Percentiles rank a stretch among this genome's conserved stretches.
phyloP scores from a whole-genome alignment of 257 asterid genomes.

The Solanum peruvianum region DNA sequence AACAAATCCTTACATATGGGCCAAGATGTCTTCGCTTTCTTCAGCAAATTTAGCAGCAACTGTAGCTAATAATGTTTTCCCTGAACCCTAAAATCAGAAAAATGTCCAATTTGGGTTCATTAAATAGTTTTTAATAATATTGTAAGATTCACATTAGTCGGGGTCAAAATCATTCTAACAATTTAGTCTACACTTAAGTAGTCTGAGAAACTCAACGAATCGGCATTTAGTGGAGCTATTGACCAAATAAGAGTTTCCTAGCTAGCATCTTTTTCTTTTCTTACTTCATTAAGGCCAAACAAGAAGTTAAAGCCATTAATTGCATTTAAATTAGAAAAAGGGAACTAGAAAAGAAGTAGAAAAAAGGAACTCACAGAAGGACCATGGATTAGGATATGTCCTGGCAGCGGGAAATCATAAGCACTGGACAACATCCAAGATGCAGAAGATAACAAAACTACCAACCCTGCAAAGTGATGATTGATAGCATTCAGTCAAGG shows the following conservation, averaged over 20 bases:
- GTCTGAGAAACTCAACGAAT: background rate
- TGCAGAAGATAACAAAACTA: conserved; percentile 46
- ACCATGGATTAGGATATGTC: conserved; percentile 82
- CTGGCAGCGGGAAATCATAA: conserved; percentile 73
- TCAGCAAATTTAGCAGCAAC: conserved; percentile 65
- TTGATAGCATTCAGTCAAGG: background rate
- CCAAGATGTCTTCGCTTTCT: conserved; percentile 61
- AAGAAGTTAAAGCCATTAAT: background rate
- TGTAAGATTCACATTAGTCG: background rate
- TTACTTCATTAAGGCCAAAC: background rate
- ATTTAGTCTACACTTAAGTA: background rate
- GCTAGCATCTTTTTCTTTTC: background rate
- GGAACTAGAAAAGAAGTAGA: background rate
- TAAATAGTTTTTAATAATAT: background rate
- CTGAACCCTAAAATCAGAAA: conserved; percentile 50
- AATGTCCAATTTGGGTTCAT: background rate
- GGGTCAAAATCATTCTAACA: background rate
- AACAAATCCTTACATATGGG: conserved; percentile 49
- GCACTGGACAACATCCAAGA: conserved; percentile 48
- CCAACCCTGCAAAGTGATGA: conserved; percentile 51
- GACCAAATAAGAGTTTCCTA: background rate
- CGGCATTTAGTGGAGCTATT: background rate
- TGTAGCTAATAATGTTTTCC: conserved; percentile 75
- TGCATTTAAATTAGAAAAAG: background rate
- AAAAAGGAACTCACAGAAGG: conserved; percentile 59